Evolutionary conservation across 2,329 filamentous ascomycete genomes (phyloP), one percentile per base, ranked within the genome.

Genomic region (Venturia carpophila): DNA sequence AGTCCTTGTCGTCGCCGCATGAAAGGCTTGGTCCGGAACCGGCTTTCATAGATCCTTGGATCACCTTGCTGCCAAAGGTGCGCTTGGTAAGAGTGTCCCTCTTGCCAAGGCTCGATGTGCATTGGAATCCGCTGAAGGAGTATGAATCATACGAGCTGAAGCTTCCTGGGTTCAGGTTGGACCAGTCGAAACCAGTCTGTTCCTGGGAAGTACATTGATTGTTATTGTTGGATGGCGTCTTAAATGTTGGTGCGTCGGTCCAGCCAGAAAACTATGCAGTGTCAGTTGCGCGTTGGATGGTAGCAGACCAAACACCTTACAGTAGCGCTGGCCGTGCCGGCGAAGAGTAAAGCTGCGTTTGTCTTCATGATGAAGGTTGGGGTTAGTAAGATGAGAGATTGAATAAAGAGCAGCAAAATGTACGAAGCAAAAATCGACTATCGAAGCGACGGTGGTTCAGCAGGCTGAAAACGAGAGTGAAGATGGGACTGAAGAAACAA

Each of bases 131-230:
- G 60, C 79, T 83, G 80, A 92, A 93, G 68, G 82, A 78, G 76
- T 93, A 91, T 72, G 86, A 89, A 63, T 84, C 84, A 75, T 91
- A 96, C 70, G 74, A 77, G 68, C 75, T 76, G 77, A 96, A 86
- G 19, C 74, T 71, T 56, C 90, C 91, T 43, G 78, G 69, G 68
- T 74, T 70, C 30, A 96, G 82, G 68, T 84, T 83, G 34, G 76
- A 76, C 84, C 89, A 97, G 79, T 88, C 79, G 75, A 89, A 94
- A 62, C 91, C 92, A 27, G 72, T 69, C 68, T 82, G 77, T 79
- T 95, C 90, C 69, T 86, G 76, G n/a, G 82, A 74, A 66, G 83
- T 85, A 78, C 93, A 97, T 71, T 87, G 77, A 80, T 94, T 94
- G 79, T 91, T 79, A 72, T 83, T 85, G 82, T 90, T 91, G 66